These are phyloP conservation scores for Santalum album DNA, from an alignment of 164 flowering plant species.

Conservation along the genomic window DNA sequence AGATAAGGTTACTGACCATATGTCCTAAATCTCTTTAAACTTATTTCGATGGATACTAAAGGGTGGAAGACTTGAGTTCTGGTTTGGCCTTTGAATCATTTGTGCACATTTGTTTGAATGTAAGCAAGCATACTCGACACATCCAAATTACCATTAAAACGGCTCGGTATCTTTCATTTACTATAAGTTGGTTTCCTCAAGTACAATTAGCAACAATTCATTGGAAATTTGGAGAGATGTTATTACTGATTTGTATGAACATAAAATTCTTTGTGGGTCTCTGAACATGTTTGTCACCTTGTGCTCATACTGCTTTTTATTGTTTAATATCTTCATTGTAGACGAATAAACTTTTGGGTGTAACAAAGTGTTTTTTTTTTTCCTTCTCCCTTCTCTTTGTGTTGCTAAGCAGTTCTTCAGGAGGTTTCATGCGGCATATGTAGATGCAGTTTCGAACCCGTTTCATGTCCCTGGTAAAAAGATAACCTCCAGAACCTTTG, in stretches of 20 bases:
- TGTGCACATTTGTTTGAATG: no score
- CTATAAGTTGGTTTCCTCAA: no score
- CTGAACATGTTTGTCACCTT: background rate
- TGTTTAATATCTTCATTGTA: background rate
- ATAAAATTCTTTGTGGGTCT: background rate
- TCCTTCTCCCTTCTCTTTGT: background rate
- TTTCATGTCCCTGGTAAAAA: conserved; percentile 97
- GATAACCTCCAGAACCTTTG: conserved; percentile 76
- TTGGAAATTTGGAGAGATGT: background rate
- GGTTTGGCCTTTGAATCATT: no score
- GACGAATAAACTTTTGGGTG: background rate
- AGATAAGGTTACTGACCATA: no score
- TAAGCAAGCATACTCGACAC: no score
- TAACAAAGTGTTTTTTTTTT: background rate
- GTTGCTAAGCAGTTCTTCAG: conserved; percentile 60
- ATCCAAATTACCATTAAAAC: no score
- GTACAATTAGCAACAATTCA: background rate
- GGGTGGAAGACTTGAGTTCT: no score
- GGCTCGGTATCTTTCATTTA: no score
- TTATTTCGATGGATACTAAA: no score
- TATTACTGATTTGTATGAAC: background rate
- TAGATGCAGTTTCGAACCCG: conserved; percentile 97
- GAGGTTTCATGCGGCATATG: conserved; percentile 89
- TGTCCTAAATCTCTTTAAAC: no score
- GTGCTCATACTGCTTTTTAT: background rate